Evolutionary conservation across 176 grass and related monocot species (phyloP).

Genomic region (Eragrostis nindensis): DNA sequence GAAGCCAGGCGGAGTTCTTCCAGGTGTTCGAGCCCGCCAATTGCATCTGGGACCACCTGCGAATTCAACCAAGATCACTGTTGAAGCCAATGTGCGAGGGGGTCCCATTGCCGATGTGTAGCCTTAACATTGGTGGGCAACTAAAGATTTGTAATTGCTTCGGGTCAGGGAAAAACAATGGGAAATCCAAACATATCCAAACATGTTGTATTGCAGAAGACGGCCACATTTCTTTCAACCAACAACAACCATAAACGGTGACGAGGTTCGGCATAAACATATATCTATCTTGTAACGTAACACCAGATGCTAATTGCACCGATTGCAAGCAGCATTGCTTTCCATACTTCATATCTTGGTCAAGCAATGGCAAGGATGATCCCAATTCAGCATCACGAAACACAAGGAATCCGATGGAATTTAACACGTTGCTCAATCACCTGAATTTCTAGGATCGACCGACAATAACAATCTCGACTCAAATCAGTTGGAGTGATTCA

Average conservation of each 20-base stretch:
- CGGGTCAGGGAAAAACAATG: conserved; percentile 22
- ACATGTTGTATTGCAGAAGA: no score
- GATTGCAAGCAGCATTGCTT: no score
- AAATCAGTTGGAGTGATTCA: neutral
- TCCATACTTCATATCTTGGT: no score
- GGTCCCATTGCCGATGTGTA: neutral
- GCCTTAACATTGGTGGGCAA: neutral
- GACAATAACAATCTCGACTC: neutral
- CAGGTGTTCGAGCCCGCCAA: conserved; percentile 64
- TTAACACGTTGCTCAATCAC: neutral
- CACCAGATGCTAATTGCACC: no score
- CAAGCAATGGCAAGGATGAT: no score
- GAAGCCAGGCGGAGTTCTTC: conserved; percentile 74
- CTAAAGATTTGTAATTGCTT: conserved; percentile 45
- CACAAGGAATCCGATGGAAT: no score
- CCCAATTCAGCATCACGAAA: neutral
- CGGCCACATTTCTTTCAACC: conserved; percentile 32
- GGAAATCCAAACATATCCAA: neutral
- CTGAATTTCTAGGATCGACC: neutral
- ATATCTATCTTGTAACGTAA: no score
- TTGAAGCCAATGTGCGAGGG: neutral
- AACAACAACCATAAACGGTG: neutral
- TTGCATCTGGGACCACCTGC: conserved; percentile 74
- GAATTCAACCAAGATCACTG: neutral
- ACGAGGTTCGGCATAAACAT: no score